A percentile compares a stretch with the other conserved stretches of the same genome.
These are phyloP conservation scores for Orychophragmus violaceus DNA, from an alignment of 345 rosid genomes.

Conservation along the genomic window DNA sequence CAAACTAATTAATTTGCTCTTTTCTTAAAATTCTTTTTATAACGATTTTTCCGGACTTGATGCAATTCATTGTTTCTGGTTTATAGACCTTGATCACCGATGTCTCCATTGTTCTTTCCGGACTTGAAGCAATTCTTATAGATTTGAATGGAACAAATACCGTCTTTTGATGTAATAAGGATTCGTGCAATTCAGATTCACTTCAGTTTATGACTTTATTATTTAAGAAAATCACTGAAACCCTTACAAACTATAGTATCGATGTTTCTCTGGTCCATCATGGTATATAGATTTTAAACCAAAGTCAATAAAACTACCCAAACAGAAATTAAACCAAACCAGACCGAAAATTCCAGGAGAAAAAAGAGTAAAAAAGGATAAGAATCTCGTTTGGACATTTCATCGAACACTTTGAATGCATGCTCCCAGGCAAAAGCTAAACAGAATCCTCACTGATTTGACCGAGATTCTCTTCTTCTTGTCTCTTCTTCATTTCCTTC, in stretches of 20 bases:
- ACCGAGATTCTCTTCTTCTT: constrained; percentile 31
- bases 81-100: too few relatives aligned
- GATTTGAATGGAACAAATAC: background rate
- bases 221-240: background rate
- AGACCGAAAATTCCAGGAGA: background rate
- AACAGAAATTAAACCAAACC: background rate
- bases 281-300: background rate
- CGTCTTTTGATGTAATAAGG: background rate
- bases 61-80: too few relatives aligned
- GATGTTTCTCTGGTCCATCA: background rate
- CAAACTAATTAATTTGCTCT: background rate
- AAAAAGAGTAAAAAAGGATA: background rate
- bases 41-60: background rate
- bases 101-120: too few relatives aligned
- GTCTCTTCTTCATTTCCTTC: constrained; percentile 43
- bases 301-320: background rate
- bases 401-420: constrained; percentile 29
- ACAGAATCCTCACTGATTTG: constrained; percentile 9
- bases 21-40: background rate
- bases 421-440: background rate
- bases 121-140: too few relatives aligned
- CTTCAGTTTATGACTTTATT: background rate
- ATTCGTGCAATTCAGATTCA: background rate
- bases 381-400: constrained; percentile 13
- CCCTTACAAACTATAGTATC: background rate